Conservation (phyloP, 2,329 filamentous ascomycete species). For the Colletotrichum eremochloae region DNA sequence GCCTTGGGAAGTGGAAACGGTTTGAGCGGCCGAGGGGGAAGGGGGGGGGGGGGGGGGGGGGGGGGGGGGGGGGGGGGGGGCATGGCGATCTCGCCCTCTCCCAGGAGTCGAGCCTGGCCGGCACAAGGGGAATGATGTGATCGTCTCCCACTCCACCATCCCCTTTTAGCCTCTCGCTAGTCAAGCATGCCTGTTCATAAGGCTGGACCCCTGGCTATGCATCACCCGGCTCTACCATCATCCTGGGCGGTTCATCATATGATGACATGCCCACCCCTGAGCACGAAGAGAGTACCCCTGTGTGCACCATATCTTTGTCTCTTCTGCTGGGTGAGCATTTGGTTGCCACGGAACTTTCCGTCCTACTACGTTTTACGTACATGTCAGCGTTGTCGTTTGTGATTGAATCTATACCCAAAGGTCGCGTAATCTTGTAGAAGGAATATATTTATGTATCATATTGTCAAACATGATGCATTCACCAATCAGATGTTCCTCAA, state of each 20-base stretch:
- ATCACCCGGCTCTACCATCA: not conserved
- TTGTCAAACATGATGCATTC: not conserved
- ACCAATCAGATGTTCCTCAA: not conserved
- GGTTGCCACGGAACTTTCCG: not conserved
- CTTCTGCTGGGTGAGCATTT: too few relatives aligned
- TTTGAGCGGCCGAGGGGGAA: not conserved
- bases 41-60: not conserved
- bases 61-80: not conserved
- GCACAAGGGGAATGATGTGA: too few relatives aligned
- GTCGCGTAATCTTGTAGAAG: too few relatives aligned
- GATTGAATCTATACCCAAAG: not conserved
- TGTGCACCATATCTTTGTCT: too few relatives aligned
- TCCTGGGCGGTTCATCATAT: not conserved
- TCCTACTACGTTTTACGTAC: not conserved
- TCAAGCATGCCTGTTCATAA: not conserved
- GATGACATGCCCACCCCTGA: not conserved
- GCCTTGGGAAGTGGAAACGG: not conserved
- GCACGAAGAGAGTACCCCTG: not conserved
- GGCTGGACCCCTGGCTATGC: not conserved
- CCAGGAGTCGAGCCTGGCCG: too few relatives aligned
- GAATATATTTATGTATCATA: not conserved
- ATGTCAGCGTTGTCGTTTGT: not conserved
- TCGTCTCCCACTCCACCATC: too few relatives aligned
- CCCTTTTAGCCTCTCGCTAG: not conserved
- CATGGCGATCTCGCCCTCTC: too few relatives aligned